Evolutionary conservation across 352 stramenopile genomes (phyloP), one percentile per base, ranked within the genome.

Genomic region (Pythium sp.): DNA sequence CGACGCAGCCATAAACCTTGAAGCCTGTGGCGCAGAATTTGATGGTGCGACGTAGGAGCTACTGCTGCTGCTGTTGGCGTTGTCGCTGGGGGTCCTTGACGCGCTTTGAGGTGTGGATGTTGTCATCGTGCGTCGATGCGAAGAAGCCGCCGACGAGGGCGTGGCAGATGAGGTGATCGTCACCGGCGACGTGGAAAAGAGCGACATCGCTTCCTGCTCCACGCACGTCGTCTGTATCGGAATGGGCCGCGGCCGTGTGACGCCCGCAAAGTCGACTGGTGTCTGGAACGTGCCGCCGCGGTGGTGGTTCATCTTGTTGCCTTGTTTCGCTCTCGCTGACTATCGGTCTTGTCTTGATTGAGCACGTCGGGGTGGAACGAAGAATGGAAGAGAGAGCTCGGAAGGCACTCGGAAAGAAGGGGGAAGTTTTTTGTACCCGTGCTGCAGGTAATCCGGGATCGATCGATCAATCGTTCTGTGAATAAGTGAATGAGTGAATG

Each of bases 101-200:
- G 43, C 43, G 18, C 18, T 51, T 12, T 51, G 43, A 2, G 43
- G 18, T 24, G 43, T 51, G 9, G 26, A 14, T 57, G 41, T 28
- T 11, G 43, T 28, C 15, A 12, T 46, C n/a, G 28, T 32, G 18
- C 28, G 60, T 28, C 41, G 60, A 58, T 36, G 28, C 9, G 55
- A 41, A 34, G 30, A 14, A 49, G 56, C 9, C 56, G 30, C 56
- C 9, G 56, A 46, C 56, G 56, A 26, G 5, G 56, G 4, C n/a
- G 56, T n/a, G 9, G 46, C 46, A 4, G 55, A 58, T 26, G 55
- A 30, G 26, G 64, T 30, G 41, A 69, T 64, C 26, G 46, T 55
- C 55, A 69, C 14, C 14, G 64, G 64, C 55, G 64, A 69, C 12
- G 64, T 69, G 9, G 64, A 69, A 22, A 69, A 69, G 54, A 64